Percentiles rank a stretch among this genome's conserved stretches.
phyloP scores from a whole-genome alignment of 352 stramenopile genomes.

The Phytophthora sojae region DNA sequence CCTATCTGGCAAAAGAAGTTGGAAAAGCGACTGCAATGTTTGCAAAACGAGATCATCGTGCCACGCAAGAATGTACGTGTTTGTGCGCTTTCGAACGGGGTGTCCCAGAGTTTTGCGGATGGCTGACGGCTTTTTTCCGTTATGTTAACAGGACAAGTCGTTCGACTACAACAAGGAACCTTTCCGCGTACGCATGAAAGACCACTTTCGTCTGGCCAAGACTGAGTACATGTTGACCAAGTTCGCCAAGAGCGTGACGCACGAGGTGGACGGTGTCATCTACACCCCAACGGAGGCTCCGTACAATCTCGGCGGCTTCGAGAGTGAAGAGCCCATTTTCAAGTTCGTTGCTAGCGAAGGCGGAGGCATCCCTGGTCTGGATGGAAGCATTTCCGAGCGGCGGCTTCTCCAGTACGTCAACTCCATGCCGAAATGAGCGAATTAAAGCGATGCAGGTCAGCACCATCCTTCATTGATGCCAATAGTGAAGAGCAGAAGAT shows the following conservation, averaged over 20 bases:
- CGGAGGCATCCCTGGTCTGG: conserved; percentile 78
- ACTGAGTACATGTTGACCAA: conserved; percentile 88
- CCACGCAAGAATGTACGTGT: conserved; percentile 81
- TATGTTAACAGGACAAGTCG: conserved; percentile 58
- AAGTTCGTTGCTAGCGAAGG: conserved; percentile 91
- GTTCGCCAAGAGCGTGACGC: conserved; percentile 87
- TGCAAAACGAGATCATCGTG: conserved; percentile 91
- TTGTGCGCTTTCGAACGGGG: not conserved
- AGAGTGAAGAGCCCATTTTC: conserved; percentile 86
- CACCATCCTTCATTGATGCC: conserved; percentile 25
- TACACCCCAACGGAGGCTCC: conserved; percentile 85
- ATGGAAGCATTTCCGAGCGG: conserved; percentile 83
- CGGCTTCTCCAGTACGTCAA: conserved; percentile 84
- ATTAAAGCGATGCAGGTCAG: conserved; percentile 12
- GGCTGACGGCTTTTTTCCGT: not conserved
- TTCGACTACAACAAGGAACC: conserved; percentile 85
- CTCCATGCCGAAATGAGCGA: conserved; percentile 67
- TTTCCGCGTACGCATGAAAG: conserved; percentile 91
- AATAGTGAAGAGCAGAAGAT: conserved; percentile 24
- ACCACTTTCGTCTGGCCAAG: conserved; percentile 88
- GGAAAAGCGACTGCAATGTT: conserved; percentile 86
- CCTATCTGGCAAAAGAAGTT: conserved; percentile 90
- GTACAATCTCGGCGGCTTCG: conserved; percentile 88
- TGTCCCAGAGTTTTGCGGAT: not conserved
- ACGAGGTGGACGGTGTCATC: conserved; percentile 88